Evolutionary conservation across 106 monocot genomes (phyloP), one percentile per base, ranked within the genome.

Genomic region (Allium fistulosum): DNA sequence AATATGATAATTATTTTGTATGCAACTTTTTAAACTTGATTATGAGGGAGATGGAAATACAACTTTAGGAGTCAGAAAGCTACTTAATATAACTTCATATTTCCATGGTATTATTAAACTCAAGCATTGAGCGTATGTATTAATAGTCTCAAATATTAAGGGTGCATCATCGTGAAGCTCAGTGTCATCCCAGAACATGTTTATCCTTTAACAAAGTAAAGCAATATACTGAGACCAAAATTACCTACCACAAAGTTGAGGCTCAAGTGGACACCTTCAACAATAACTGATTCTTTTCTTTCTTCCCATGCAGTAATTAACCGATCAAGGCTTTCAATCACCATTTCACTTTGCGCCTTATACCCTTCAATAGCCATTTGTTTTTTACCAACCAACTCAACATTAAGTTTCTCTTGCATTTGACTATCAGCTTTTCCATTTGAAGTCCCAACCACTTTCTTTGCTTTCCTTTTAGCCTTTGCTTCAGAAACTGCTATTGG

Each of bases 331-430:
- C 92, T 96, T 65, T 96, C 96, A 62, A 96, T 92, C 8, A 96
- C 96, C 96, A 96, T 96, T 68, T 96, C 96, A 70, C 91, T 88
- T 52, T 96, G 96, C 46, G 96, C 96, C 65, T 96, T 96, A 49
- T 71, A 96, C 11, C 96, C 96, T 64, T 92, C 96, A 11, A 84
- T 71, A 11, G 87, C 87, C 84, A 91, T 81, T 77, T 81, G 79
- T 61, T 74, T 87, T 62, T 76, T 77, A 53, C 96, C 70, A 67
- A 96, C 76, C 37, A 80, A 65, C 52, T 82, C 88, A 49, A 62
- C 59, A 13, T 60, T 65, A 67, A 57, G 17, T 67, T 18, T 77
- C 4, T 77, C 74, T 7, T 14, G 11, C 4, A 63, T 70, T 75
- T 51, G 53, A 10, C 49, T 57, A 22, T 71, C 74, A 71, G 7